Evolutionary conservation across 345 rosid species (phyloP), one percentile per base, ranked within the genome.

Genomic region (Mallotus nudiflorus): DNA sequence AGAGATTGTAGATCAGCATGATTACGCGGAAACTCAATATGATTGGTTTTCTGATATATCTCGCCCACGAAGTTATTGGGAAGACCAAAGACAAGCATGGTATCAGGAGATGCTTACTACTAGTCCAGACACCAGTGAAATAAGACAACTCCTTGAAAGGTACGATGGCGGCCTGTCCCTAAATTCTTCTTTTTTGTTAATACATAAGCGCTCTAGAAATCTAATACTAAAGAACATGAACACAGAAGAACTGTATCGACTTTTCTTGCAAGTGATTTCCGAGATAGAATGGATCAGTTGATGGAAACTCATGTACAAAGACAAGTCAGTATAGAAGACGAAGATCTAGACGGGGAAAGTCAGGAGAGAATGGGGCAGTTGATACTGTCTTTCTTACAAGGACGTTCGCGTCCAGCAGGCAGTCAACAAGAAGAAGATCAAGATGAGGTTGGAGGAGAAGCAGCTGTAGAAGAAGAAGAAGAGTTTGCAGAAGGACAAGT

Each of bases 1-100:
- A 33, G 74, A 67, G 0, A 42, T 25, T 37, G 46, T 31, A 22
- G 55, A 59, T 12, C 65, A 62, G 19, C 64, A 46, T 15, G 69
- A 68, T 57, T 55, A 53, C 62, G 74, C 22, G 18, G 81, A 77
- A 22, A 60, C 70, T 42, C 74, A 53, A 28, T 73, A 82, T 69
- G 90, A 91, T 49, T 92, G 97, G 97, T 68, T 86, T 63, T 75
- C 83, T 3, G 91, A 86, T n/a, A 86, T 95, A 68, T 72, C 92
- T 15, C 84, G 97, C 53, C 99, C 99, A 7, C 83, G 88, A 49
- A 91, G 99, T 75, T 88, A 85, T 59, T 95, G 99, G 99, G 99
- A 95, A 79, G 82, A 78, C 58, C 77, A 71, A 7, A 81, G 97
- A 76, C 80, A 81, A 74, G 81, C 82, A 33, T 85, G 99, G 88